phyloP scores from a whole-genome alignment of 805 yeast genomes.

The Starmerella sp. region DNA sequence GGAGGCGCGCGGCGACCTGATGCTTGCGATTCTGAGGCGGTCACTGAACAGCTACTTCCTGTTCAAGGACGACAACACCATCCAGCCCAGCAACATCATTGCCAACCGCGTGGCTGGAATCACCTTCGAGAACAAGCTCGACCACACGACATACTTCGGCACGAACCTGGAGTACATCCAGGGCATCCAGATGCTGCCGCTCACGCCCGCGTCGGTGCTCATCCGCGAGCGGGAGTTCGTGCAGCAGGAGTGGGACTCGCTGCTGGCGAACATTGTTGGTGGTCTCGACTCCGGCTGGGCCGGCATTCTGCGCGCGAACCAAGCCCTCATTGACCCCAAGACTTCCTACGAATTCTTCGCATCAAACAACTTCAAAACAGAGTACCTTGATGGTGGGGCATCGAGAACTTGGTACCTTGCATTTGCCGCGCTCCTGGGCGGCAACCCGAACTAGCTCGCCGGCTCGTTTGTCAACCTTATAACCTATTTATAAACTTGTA shows the following conservation, averaged over 20 bases:
- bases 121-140: slow-evolving; percentile 63
- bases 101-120: slow-evolving; percentile 67
- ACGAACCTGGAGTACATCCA: slow-evolving; percentile 53
- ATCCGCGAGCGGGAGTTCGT: slow-evolving; percentile 44
- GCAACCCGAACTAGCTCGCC: slow-evolving; percentile 6
- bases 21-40: slow-evolving; percentile 45
- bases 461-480: not conserved
- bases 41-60: slow-evolving; percentile 48
- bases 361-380: slow-evolving; percentile 40
- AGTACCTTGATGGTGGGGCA: slow-evolving; percentile 70
- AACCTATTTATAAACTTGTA: not conserved
- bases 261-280: slow-evolving; percentile 37
- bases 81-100: slow-evolving; percentile 44
- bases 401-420: slow-evolving; percentile 79
- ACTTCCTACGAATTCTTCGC: slow-evolving; percentile 53
- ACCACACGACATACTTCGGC: slow-evolving; percentile 67
- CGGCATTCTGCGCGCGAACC: slow-evolving; percentile 59
- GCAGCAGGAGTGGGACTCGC: slow-evolving; percentile 48
- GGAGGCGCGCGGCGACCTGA: slow-evolving; percentile 49
- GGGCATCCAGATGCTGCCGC: slow-evolving; percentile 73
- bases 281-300: slow-evolving; percentile 45
- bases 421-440: slow-evolving; percentile 40
- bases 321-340: slow-evolving; percentile 61
- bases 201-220: slow-evolving; percentile 50
- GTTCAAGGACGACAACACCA: slow-evolving; percentile 38